Evolutionary conservation across 768 basidiomycete genomes (phyloP).

Genomic region (Naganishia randhawae): DNA sequence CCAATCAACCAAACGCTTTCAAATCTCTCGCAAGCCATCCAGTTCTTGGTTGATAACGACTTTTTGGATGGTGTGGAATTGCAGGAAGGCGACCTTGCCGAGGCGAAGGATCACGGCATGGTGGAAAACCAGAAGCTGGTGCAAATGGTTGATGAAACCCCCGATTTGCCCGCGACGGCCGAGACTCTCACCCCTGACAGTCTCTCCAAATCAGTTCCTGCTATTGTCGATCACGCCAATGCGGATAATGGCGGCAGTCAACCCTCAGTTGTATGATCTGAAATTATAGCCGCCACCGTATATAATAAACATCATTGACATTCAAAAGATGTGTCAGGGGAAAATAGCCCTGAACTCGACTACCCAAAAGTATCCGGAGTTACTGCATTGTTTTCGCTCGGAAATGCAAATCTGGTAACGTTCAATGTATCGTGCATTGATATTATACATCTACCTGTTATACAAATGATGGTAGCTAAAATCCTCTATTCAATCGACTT

Average conservation of each 20-base stretch:
- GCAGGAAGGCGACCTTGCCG: constrained; percentile 68
- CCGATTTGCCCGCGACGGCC: not conserved
- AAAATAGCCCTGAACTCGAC: no score
- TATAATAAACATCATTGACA: no score
- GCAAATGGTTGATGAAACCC: not conserved
- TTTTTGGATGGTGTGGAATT: constrained; percentile 77
- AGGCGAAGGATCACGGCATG: constrained; percentile 3
- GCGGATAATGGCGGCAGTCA: not conserved
- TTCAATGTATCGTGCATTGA: no score
- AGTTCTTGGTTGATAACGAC: constrained; percentile 83
- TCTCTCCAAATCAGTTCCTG: not conserved
- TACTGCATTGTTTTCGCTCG: no score
- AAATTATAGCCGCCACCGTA: not conserved
- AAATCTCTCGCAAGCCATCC: constrained; percentile 86
- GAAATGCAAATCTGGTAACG: no score
- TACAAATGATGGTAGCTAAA: not conserved
- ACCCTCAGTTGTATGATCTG: not conserved
- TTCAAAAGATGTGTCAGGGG: no score
- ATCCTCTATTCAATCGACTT: not conserved
- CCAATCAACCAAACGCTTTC: constrained; percentile 85
- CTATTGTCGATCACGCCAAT: not conserved
- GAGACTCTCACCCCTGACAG: no score
- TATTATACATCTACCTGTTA: constrained; percentile 9
- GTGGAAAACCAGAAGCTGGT: not conserved
- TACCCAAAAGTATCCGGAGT: no score